A percentile compares a stretch with the other conserved stretches of the same genome.
Evolutionary conservation across 2,329 filamentous ascomycete species (phyloP).

Genomic region (Chlorencoelia australis): DNA sequence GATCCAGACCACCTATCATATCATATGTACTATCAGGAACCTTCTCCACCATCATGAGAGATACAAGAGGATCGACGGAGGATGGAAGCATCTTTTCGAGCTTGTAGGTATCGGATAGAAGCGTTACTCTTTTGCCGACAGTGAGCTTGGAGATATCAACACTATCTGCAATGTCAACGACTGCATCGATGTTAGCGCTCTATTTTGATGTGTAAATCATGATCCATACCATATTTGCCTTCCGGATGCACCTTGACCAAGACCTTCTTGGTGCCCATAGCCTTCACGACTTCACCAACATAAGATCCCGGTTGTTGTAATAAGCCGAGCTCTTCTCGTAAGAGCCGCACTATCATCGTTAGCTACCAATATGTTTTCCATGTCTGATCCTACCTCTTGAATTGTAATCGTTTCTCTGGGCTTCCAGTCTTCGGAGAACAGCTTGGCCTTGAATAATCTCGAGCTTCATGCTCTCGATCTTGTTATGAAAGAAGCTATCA

Average conservation of each 20-base stretch:
- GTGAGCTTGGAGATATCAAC: conserved; percentile 95
- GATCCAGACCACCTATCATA: conserved; percentile 98
- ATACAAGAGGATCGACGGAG: conserved; percentile 95
- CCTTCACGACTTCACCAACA: conserved; percentile 98
- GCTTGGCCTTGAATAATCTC: conserved; percentile 99
- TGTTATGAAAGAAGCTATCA: conserved; percentile 99
- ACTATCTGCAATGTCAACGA: conserved; percentile 88
- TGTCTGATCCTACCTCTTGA: conserved; percentile 46
- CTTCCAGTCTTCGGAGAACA: conserved; percentile 86
- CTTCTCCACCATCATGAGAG: conserved; percentile 99
- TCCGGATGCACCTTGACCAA: conserved; percentile 98
- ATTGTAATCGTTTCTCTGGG: conserved; percentile 98
- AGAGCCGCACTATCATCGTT: conserved; percentile 56
- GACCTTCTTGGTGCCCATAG: conserved; percentile 99
- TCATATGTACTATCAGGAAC: conserved; percentile 99
- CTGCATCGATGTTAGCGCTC: conserved; percentile 36
- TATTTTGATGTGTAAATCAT: background rate
- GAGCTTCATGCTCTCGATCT: conserved; percentile 99
- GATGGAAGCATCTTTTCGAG: conserved; percentile 97
- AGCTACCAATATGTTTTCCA: conserved; percentile 12
- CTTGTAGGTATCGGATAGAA: conserved; percentile 96
- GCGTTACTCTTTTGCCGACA: conserved; percentile 91
- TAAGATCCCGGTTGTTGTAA: conserved; percentile 97
- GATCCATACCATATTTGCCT: conserved; percentile 86
- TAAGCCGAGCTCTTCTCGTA: conserved; percentile 90